These are phyloP conservation scores for Fusarium nygamai DNA, from an alignment of 2,329 filamentous ascomycete species.

Conservation along the genomic window DNA sequence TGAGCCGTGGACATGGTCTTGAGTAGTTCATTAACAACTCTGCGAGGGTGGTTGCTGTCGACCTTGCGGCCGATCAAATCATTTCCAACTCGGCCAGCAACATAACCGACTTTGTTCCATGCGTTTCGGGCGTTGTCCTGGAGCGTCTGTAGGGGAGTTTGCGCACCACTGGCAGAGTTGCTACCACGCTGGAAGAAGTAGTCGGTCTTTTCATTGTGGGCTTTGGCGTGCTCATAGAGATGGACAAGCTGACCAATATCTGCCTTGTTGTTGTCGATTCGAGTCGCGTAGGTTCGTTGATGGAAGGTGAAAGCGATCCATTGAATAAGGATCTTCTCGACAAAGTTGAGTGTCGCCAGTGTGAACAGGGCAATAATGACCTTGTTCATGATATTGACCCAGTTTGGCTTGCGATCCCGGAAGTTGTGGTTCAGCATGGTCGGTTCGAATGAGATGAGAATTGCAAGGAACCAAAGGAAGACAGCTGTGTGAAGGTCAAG, in stretches of 20 bases:
- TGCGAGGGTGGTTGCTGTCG: slow-evolving; percentile 80
- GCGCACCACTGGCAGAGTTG: slow-evolving; percentile 65
- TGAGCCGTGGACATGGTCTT: slow-evolving; percentile 78
- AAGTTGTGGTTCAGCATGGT: slow-evolving; percentile 72
- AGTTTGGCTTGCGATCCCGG: slow-evolving; percentile 58
- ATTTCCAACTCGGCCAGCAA: slow-evolving; percentile 86
- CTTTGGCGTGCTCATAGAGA: slow-evolving; percentile 78
- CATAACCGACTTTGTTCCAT: slow-evolving; percentile 82
- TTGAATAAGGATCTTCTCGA: slow-evolving; percentile 94
- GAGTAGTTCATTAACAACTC: slow-evolving; percentile 83
- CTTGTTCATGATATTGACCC: slow-evolving; percentile 85
- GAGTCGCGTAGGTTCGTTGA: slow-evolving; percentile 85
- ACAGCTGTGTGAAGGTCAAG: slow-evolving; percentile 86
- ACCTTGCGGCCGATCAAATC: slow-evolving; percentile 86
- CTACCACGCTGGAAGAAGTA: slow-evolving; percentile 58
- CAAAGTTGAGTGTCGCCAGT: slow-evolving; percentile 79
- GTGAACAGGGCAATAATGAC: slow-evolving; percentile 88
- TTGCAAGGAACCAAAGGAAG: slow-evolving; percentile 91
- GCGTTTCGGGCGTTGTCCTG: slow-evolving; percentile 80
- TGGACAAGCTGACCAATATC: slow-evolving; percentile 73
- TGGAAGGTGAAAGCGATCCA: slow-evolving; percentile 96
- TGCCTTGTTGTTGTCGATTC: slow-evolving; percentile 93
- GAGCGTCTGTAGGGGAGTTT: slow-evolving; percentile 79
- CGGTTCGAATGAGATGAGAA: slow-evolving; percentile 86
- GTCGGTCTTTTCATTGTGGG: slow-evolving; percentile 68